phyloP scores from a whole-genome alignment of 163 green algal genomes.

The Coccomyxa subellipsoidea region DNA sequence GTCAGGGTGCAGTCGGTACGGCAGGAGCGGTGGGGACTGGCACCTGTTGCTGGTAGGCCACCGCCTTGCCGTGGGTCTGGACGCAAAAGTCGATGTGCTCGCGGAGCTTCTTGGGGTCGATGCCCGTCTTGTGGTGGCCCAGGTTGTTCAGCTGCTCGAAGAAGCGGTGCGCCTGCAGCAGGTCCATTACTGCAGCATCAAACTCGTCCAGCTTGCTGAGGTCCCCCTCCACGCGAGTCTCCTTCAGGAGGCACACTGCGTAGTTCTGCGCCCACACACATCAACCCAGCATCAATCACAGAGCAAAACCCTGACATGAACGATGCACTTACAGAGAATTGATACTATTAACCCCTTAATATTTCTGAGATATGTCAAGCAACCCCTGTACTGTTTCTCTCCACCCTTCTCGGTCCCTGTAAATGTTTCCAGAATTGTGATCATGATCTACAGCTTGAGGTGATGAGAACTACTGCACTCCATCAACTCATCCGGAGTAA shows the following conservation, averaged over 20 bases:
- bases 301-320: neutral
- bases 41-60: neutral
- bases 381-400: too few species aligned
- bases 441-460: too few species aligned
- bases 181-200: slow-evolving; percentile 28
- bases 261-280: slow-evolving; percentile 60
- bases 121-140: slow-evolving; percentile 26
- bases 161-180: slow-evolving; percentile 25
- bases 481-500: too few species aligned
- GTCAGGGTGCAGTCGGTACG: too few species aligned
- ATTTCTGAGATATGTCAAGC: too few species aligned
- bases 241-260: slow-evolving; percentile 60
- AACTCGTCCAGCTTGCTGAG: slow-evolving; percentile 49
- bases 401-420: too few species aligned
- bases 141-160: slow-evolving; percentile 30
- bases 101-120: slow-evolving; percentile 51
- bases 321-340: too few species aligned
- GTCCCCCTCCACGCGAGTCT: slow-evolving; percentile 48
- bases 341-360: too few species aligned
- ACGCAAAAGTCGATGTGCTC: slow-evolving; percentile 60
- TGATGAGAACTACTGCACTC: too few species aligned
- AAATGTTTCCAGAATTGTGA: too few species aligned
- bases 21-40: neutral
- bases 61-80: slow-evolving; percentile 23
- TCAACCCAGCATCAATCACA: neutral